Evolutionary conservation across 768 basidiomycete genomes (phyloP), one percentile per base, ranked within the genome.

Genomic region (Piloderma croceum): DNA sequence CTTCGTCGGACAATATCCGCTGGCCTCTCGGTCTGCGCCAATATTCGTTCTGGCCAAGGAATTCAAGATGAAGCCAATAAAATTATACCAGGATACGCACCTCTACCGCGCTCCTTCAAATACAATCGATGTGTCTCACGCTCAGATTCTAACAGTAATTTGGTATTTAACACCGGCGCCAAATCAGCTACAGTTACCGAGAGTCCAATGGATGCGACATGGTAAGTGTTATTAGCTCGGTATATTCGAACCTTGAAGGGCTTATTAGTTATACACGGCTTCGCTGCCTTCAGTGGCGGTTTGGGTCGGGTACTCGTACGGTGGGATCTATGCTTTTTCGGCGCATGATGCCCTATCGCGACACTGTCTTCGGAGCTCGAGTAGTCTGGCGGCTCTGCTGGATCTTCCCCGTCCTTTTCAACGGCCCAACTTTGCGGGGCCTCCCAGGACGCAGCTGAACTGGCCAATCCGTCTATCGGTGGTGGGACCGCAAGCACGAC

Each of bases 341-440:
- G 27, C 34, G 45, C 43, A 37, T 42, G 21, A 29, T 48, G 38
- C 38, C 31, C 35, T 20, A 5, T 29, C 31, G 27, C 32, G 33
- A 49, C 45, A 36, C 57, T 59, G 18, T 71, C 63, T 40, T 74
- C 73, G 15, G 74, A 71, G 17, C 65, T 63, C 2, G 71, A 65
- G 33, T 69, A 60, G 15, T 63, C 65, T 3, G 60, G 67, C 3
- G 59, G 64, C 6, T 58, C 64, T 15, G 46, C 55, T 3, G 41
- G 31, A 9, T 68, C 67, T 34, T 59, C 62, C 5, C 63, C 71
- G 3, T 70, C 70, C 38, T 68, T 70, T 34, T 75, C 73, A 11
- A 85, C 81, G 1, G 70, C 81, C 86, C 87, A 89, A 41, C 83
- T 86, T 52, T 88, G 76, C 1, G 87, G 87, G 5, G 87, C 65